phyloP scores from a whole-genome alignment of 495 filamentous ascomycete species.

The Letharia lupina region DNA sequence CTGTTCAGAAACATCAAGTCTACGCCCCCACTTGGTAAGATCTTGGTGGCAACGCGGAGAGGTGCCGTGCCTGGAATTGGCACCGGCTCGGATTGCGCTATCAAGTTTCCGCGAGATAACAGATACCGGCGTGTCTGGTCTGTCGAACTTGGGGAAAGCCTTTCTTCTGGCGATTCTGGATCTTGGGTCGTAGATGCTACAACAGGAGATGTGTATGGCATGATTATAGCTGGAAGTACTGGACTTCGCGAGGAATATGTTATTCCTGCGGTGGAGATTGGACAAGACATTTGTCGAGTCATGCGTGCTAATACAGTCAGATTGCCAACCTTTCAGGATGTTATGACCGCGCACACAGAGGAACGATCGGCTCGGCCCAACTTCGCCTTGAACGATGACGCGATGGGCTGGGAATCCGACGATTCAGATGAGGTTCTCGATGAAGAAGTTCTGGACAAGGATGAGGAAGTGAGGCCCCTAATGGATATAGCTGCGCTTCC shows the following conservation, averaged over 20 bases:
- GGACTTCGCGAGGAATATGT: slow-evolving; percentile 7
- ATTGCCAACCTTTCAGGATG: neutral
- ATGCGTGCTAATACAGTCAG: slow-evolving; percentile 3
- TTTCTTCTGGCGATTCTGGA: slow-evolving; percentile 8
- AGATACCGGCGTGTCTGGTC: slow-evolving; percentile 6
- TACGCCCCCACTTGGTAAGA: neutral
- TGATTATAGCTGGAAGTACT: slow-evolving; percentile 8
- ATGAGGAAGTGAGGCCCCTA: slow-evolving; percentile 3
- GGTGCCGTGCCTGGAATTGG: neutral
- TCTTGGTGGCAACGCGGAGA: slow-evolving; percentile 7
- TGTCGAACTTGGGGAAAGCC: slow-evolving; percentile 1
- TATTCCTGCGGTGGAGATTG: neutral
- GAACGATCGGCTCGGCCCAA: neutral
- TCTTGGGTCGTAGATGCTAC: slow-evolving; percentile 9
- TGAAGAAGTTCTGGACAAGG: neutral
- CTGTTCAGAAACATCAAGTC: slow-evolving; percentile 6
- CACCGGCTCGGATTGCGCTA: slow-evolving; percentile 5
- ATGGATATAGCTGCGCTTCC: no score
- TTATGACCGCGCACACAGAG: slow-evolving; percentile 4
- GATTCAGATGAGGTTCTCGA: slow-evolving; percentile 3
- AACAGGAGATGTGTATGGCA: slow-evolving; percentile 11
- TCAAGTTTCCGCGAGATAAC: slow-evolving; percentile 3
- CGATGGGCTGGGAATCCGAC: slow-evolving; percentile 1
- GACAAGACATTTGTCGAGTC: neutral
- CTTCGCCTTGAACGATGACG: neutral